Percentiles rank a stretch among this genome's conserved stretches.
These are phyloP conservation scores for Warburgia ugandensis DNA, from an alignment of 164 flowering plant species.

Conservation along the genomic window DNA sequence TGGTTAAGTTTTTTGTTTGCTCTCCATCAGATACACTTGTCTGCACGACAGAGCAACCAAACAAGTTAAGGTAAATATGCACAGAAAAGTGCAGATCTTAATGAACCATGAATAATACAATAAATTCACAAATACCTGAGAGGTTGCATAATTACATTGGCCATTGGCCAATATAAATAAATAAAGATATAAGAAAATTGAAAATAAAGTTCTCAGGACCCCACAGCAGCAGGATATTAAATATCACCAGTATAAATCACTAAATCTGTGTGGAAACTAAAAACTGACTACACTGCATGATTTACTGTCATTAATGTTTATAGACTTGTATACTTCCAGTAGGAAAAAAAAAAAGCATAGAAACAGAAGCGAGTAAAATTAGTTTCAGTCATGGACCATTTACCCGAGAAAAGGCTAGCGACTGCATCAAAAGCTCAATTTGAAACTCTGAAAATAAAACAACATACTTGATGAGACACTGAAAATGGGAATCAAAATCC, in stretches of 20 bases:
- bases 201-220: neutral
- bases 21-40: conserved; percentile 83
- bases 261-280: too few relatives aligned
- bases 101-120: too few relatives aligned
- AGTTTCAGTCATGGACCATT: conserved; percentile 1
- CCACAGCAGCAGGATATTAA: neutral
- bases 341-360: too few relatives aligned
- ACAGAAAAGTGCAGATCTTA: too few relatives aligned
- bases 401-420: conserved; percentile 93
- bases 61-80: neutral
- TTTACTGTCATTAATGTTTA: too few relatives aligned
- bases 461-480: neutral
- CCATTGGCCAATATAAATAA: too few relatives aligned
- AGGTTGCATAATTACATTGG: too few relatives aligned
- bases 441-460: conserved; percentile 65
- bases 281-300: too few relatives aligned
- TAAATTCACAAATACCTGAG: too few relatives aligned
- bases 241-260: neutral
- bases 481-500: neutral
- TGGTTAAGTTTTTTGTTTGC: conserved; percentile 51
- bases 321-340: too few relatives aligned
- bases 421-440: conserved; percentile 96
- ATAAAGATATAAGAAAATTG: neutral
- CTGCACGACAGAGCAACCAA: conserved; percentile 28
- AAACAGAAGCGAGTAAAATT: too few relatives aligned